Percentiles rank a stretch among this genome's conserved stretches.
These are phyloP conservation scores for Coelastrella sp. DNA, from an alignment of 139 green algal genomes.

Conservation along the genomic window DNA sequence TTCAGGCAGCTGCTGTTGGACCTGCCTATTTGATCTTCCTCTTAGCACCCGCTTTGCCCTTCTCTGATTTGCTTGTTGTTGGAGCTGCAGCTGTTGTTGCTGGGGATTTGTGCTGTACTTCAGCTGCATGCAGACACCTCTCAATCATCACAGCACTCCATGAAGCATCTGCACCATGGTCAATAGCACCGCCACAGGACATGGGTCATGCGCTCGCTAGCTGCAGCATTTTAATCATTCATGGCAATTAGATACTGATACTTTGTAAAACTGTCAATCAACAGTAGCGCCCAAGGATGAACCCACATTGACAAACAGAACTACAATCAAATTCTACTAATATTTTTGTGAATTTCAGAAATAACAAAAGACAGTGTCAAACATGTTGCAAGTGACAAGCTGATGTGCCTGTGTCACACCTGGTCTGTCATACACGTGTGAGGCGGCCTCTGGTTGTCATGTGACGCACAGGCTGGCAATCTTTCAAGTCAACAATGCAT, in stretches of 20 bases:
- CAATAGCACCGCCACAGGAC: not conserved
- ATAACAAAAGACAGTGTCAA: not conserved
- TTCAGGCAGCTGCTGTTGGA: no score
- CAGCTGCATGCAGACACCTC: constrained; percentile 21
- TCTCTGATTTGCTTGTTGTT: not conserved
- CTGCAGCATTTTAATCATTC: not conserved
- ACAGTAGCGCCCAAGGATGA: no score
- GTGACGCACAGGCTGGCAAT: not conserved
- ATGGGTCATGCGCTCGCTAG: not conserved
- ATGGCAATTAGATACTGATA: no score
- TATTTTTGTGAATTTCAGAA: not conserved
- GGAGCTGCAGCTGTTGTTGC: no score
- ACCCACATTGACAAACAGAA: no score
- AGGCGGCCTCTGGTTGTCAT: not conserved
- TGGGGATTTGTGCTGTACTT: not conserved
- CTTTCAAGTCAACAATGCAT: not conserved
- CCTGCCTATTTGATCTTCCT: not conserved
- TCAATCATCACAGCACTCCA: constrained; percentile 29
- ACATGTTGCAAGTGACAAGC: not conserved
- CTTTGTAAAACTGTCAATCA: no score
- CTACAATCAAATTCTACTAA: not conserved
- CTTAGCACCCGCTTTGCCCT: not conserved
- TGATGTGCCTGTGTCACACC: not conserved
- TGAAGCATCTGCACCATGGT: not conserved
- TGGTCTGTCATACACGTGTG: not conserved